phyloP scores from a whole-genome alignment of 768 basidiomycete genomes.

The Auricularia heimuer region DNA sequence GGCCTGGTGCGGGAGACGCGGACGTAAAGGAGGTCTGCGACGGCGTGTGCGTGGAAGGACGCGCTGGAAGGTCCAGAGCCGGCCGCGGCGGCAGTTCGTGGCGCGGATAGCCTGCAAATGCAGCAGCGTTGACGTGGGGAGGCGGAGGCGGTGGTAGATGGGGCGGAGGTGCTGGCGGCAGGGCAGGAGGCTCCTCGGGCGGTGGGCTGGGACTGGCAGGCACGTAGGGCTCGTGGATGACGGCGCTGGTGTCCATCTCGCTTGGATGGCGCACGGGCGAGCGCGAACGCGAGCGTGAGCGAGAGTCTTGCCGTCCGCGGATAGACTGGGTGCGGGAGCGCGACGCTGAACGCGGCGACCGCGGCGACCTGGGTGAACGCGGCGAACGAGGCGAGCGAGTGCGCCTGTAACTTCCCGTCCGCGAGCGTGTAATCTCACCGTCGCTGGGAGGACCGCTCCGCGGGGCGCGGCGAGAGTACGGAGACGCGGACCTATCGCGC shows the following conservation, averaged over 20 bases:
- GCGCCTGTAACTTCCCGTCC: not conserved
- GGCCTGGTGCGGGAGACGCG: not conserved
- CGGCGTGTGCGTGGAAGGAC: slow-evolving; percentile 1
- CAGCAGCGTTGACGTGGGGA: too few relatives aligned
- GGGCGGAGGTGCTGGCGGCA: not conserved
- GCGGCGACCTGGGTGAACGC: not conserved
- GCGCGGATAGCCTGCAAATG: not conserved
- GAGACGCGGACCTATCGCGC: slow-evolving; percentile 1
- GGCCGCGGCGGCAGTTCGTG: not conserved
- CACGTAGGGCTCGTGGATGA: slow-evolving; percentile 1
- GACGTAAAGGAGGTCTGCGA: not conserved
- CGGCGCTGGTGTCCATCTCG: slow-evolving; percentile 2
- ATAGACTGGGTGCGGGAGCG: not conserved
- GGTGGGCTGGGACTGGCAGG: not conserved
- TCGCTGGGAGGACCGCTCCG: not conserved
- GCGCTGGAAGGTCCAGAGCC: not conserved
- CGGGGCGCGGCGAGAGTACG: not conserved
- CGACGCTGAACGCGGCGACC: not conserved
- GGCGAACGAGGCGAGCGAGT: slow-evolving; percentile 5
- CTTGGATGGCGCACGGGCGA: not conserved
- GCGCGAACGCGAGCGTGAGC: not conserved
- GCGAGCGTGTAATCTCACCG: slow-evolving; percentile 1
- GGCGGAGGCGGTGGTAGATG: not conserved
- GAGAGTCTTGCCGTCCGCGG: not conserved
- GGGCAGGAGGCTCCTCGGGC: not conserved